Conservation (phyloP, 2,329 filamentous ascomycete species). For the Graphium sp. region DNA sequence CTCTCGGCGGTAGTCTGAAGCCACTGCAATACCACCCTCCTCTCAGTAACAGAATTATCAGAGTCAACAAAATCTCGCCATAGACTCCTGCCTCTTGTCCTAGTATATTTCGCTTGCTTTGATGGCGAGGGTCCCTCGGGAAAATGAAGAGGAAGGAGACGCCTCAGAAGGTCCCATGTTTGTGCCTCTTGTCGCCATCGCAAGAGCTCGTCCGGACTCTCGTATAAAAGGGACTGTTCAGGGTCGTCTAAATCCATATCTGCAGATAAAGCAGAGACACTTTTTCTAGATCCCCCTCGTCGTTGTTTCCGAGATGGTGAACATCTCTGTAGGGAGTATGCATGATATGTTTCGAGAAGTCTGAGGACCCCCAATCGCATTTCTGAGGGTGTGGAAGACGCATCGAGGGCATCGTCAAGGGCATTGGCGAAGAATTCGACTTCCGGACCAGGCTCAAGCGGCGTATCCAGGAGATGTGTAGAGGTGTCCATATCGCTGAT, state of each 20-base stretch:
- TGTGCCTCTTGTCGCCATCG: conserved; percentile 69
- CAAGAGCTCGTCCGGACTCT: too few relatives aligned
- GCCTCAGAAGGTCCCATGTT: conserved; percentile 74
- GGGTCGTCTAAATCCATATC: too few relatives aligned
- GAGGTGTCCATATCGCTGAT: conserved; percentile 5
- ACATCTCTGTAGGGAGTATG: too few relatives aligned
- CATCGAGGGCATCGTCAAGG: conserved; percentile 56
- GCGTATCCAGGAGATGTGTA: conserved; percentile 1
- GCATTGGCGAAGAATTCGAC: conserved; percentile 75
- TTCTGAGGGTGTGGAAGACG: conserved; percentile 29
- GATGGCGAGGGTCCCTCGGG: conserved; percentile 10
- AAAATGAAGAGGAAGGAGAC: conserved; percentile 57
- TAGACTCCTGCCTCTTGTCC: too few relatives aligned
- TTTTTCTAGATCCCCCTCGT: conserved; percentile 21
- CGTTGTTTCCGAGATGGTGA: conserved; percentile 9
- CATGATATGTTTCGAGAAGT: conserved; percentile 49
- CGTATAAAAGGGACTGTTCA: too few relatives aligned
- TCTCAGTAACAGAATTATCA: conserved; percentile 60
- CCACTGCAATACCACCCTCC: conserved; percentile 70
- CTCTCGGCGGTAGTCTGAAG: conserved; percentile 61
- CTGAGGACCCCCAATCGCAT: conserved; percentile 50
- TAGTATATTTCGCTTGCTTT: too few relatives aligned
- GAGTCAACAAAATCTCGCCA: conserved; percentile 54
- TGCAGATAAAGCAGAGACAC: too few relatives aligned
- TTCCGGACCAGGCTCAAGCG: conserved; percentile 46